Conservation (phyloP, 352 stramenopile species). For the Blastocystis hominis region DNA sequence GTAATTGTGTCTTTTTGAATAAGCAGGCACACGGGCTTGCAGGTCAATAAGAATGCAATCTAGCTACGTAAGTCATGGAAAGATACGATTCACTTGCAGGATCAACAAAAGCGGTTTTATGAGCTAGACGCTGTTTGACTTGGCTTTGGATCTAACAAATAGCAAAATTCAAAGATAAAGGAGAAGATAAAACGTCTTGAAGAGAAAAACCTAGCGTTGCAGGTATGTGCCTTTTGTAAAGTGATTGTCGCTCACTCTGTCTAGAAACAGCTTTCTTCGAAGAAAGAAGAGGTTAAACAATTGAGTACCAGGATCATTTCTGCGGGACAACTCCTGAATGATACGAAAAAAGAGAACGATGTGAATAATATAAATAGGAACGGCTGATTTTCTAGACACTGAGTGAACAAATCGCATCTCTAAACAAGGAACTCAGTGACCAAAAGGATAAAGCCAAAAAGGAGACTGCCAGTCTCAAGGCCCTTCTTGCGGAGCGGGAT, state of each 20-base stretch:
- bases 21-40: background rate
- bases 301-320: conserved; percentile 15
- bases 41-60: background rate
- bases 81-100: background rate
- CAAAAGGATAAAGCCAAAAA: background rate
- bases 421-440: background rate
- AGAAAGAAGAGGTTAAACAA: background rate
- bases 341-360: conserved; percentile 24
- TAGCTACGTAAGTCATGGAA: background rate
- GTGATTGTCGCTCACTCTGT: background rate
- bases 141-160: background rate
- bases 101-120: background rate
- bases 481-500: background rate
- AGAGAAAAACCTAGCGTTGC: background rate
- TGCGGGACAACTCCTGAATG: conserved; percentile 33
- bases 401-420: background rate
- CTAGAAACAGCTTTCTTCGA: background rate
- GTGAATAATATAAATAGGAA: background rate
- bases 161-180: background rate
- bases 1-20: too few relatives aligned
- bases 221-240: background rate
- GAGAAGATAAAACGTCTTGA: background rate
- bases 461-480: background rate
- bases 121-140: background rate
- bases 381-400: background rate